A percentile compares a stretch with the other conserved stretches of the same genome.
Evolutionary conservation across 306 rosid genomes (phyloP).

Genomic region (Vigna radiata): DNA sequence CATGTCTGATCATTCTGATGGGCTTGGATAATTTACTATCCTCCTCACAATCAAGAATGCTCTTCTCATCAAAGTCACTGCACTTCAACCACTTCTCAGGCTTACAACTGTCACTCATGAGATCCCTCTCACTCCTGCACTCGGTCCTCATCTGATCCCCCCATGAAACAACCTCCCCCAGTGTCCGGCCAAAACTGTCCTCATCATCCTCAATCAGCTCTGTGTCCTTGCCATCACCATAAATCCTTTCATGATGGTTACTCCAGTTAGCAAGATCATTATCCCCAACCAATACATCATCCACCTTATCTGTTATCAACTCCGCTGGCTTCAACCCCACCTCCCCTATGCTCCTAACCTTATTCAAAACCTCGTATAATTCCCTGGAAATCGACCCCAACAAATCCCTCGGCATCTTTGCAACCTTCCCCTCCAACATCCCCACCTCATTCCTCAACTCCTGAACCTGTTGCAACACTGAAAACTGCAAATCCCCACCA

Average conservation of each 20-base stretch:
- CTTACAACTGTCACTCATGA: constrained; percentile 78
- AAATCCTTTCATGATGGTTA: constrained; percentile 76
- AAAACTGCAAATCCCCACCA: constrained; percentile 79
- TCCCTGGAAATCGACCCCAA: constrained; percentile 81
- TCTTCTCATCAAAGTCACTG: constrained; percentile 83
- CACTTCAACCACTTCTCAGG: constrained; percentile 97
- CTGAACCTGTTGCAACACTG: constrained; percentile 88
- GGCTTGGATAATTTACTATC: constrained; percentile 93
- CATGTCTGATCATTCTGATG: constrained; percentile 60
- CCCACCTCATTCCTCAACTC: constrained; percentile 85
- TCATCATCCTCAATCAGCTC: constrained; percentile 96
- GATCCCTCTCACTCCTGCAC: constrained; percentile 78
- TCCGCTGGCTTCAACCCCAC: constrained; percentile 63
- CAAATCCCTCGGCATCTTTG: constrained; percentile 68
- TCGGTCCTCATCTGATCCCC: constrained; percentile 92
- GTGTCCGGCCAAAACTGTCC: constrained; percentile 88
- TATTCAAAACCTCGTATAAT: constrained; percentile 75
- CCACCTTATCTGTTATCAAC: constrained; percentile 72
- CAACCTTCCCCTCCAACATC: constrained; percentile 74
- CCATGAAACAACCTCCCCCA: constrained; percentile 92
- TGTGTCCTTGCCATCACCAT: constrained; percentile 81
- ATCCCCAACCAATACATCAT: constrained; percentile 87
- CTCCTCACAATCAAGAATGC: constrained; percentile 85
- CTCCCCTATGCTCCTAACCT: constrained; percentile 77
- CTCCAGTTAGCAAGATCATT: constrained; percentile 97